Base-by-base conservation (phyloP, 306 rosid species). In the Hippophae tibetana region DNA sequence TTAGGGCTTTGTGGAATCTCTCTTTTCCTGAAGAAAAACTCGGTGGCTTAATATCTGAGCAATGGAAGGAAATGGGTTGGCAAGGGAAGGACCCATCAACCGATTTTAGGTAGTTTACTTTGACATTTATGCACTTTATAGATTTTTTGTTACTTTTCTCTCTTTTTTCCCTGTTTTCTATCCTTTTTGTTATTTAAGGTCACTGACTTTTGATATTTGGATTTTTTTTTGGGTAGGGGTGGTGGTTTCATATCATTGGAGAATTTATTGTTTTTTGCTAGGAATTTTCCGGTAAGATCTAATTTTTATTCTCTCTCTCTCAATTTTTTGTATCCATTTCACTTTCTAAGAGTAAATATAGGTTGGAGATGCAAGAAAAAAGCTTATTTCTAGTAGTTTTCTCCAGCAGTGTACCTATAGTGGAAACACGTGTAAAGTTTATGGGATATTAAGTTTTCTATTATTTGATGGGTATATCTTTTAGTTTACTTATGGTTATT, bases 1-100 rank as follows among this genome's bases (percentile, higher is more conserved):
- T 92, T 63, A 85, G 85, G 83, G 87, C 95, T 72, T 74, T 92
- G 64, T 92, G 99, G 99, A 82, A 65, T 69, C 77, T 74, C 60
- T 66, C 99, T 61, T 92, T 79, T 79, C 99, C 99, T 40, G 97
- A 88, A 66, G 95, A 92, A 81, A 84, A 92, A 72, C 97, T 92
- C 43, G 60, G 23, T 59, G 95, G 95, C 60, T 69, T 92, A 69
- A 88, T 92, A 77, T 88, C 99, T 60, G 99, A 92, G 67, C 99
- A 92, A 69, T 92, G 99, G 99, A 92, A 92, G 77, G 97, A 92
- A 71, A 92, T 92, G 99, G 99, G 99, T 52, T 92, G 99, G 99
- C 99, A 92, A 79, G 99, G 99, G 64, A 92, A 92, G 79, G 99
- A 92, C 76, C 99, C 99, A 58, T 88, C 99, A 61, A 92, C 99